phyloP scores from a whole-genome alignment of 306 rosid species.

The Biancaea sappan region DNA sequence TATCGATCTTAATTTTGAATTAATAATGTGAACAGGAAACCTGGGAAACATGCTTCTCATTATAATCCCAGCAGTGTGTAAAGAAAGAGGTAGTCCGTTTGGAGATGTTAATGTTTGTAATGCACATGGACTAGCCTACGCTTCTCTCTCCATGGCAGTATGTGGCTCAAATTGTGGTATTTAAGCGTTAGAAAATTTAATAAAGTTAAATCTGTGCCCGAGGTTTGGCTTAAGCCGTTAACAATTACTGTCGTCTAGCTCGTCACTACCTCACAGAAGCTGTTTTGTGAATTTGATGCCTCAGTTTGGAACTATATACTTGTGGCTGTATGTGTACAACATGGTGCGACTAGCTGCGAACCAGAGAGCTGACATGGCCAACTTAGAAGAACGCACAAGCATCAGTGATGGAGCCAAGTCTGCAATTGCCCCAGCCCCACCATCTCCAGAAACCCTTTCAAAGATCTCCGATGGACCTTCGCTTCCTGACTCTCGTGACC shows the following conservation, averaged over 20 bases:
- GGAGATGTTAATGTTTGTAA: constrained; percentile 6
- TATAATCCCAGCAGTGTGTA: not conserved
- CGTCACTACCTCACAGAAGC: too few relatives aligned
- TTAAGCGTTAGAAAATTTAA: too few relatives aligned
- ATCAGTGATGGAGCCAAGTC: not conserved
- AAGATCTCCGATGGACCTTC: not conserved
- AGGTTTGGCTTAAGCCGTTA: too few relatives aligned
- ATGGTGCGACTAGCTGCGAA: not conserved
- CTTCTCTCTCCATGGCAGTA: not conserved
- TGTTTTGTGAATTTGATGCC: not conserved
- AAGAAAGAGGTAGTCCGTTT: constrained; percentile 11
- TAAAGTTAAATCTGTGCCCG: too few relatives aligned
- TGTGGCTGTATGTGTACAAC: not conserved
- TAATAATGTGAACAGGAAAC: not conserved
- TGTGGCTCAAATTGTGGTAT: too few relatives aligned
- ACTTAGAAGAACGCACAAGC: not conserved
- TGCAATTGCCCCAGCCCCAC: too few relatives aligned
- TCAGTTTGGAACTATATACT: not conserved
- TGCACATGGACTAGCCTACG: not conserved
- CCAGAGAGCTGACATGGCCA: not conserved
- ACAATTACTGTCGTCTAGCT: too few relatives aligned
- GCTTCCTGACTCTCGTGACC: not conserved
- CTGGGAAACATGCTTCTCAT: not conserved
- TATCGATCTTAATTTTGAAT: too few relatives aligned
- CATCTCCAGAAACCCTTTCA: not conserved